Conservation (phyloP, 192 early-diverging fungal species). For the Diversispora epigaea region DNA sequence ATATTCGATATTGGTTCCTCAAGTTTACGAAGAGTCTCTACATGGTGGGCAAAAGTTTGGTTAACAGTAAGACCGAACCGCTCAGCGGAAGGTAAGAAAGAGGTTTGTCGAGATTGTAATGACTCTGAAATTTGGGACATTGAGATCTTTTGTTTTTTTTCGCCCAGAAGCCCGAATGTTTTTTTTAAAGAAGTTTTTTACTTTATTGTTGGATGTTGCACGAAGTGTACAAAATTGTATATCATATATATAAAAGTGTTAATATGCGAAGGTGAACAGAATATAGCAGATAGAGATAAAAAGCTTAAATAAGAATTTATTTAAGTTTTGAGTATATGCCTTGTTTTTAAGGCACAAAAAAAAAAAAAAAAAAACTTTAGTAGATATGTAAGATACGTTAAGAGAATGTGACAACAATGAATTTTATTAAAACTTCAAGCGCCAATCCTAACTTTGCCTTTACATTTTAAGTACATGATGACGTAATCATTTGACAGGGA, state of each 20-base stretch:
- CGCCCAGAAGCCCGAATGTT: slow-evolving; percentile 14
- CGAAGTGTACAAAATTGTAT: slow-evolving; percentile 4
- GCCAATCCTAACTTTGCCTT: too few relatives aligned
- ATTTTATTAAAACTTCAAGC: too few relatives aligned
- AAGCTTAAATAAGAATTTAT: too few relatives aligned
- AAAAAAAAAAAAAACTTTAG: too few relatives aligned
- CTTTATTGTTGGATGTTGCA: slow-evolving; percentile 14
- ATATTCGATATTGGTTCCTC: slow-evolving; percentile 44
- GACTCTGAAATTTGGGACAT: slow-evolving; percentile 35
- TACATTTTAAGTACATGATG: too few relatives aligned
- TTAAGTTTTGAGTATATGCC: too few relatives aligned
- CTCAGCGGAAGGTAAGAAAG: slow-evolving; percentile 25
- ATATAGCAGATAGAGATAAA: too few relatives aligned
- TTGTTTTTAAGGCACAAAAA: too few relatives aligned
- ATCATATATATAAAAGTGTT: not conserved
- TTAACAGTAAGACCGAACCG: slow-evolving; percentile 17
- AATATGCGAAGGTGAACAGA: too few relatives aligned
- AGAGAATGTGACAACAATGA: too few relatives aligned
- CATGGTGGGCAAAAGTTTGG: slow-evolving; percentile 32
- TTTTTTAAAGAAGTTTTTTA: not conserved
- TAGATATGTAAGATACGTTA: too few relatives aligned
- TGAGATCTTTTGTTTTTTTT: slow-evolving; percentile 11
- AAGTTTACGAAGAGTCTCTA: slow-evolving; percentile 39
- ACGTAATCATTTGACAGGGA: too few relatives aligned
- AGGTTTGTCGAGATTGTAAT: slow-evolving; percentile 8